phyloP scores from a whole-genome alignment of 371 early-diverging fungal species.

The Mortierella sp. region DNA sequence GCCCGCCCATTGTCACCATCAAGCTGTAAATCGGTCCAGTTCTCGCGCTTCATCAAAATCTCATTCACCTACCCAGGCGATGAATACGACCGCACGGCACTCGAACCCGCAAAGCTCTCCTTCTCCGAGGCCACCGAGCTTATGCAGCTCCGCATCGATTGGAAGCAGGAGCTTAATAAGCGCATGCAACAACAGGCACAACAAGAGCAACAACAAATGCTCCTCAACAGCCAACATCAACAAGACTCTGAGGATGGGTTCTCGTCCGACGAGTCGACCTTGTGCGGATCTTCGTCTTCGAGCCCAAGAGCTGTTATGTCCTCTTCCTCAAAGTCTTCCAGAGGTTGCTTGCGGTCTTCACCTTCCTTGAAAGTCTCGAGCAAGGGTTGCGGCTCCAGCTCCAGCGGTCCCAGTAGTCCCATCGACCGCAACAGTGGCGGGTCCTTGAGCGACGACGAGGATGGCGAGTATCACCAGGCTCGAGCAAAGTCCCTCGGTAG shows the following conservation, averaged over 20 bases:
- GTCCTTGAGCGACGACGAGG: constrained; percentile 7
- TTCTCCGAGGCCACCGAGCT: constrained; percentile 43
- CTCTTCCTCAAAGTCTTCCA: neutral
- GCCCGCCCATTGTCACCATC: constrained; percentile 22
- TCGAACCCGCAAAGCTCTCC: constrained; percentile 54
- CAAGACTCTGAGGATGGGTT: neutral
- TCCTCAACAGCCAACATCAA: neutral
- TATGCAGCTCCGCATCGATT: constrained; percentile 25
- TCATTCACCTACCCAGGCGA: constrained; percentile 57
- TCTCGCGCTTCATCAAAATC: constrained; percentile 55
- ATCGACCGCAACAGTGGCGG: neutral
- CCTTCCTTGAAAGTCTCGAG: neutral
- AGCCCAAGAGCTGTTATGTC: neutral
- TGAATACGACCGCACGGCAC: constrained; percentile 52
- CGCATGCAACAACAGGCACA: constrained; percentile 15
- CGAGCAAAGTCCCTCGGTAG: neutral
- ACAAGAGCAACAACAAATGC: neutral
- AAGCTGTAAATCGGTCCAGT: constrained; percentile 45
- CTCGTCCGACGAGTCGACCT: neutral
- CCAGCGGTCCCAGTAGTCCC: neutral
- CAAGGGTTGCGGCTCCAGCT: constrained; percentile 4
- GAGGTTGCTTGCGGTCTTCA: neutral
- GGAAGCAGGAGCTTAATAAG: constrained; percentile 23
- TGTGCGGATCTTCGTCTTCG: neutral
- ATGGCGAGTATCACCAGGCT: neutral